Evolutionary conservation across 495 filamentous ascomycete genomes (phyloP).

Genomic region (Cryomyces minteri): DNA sequence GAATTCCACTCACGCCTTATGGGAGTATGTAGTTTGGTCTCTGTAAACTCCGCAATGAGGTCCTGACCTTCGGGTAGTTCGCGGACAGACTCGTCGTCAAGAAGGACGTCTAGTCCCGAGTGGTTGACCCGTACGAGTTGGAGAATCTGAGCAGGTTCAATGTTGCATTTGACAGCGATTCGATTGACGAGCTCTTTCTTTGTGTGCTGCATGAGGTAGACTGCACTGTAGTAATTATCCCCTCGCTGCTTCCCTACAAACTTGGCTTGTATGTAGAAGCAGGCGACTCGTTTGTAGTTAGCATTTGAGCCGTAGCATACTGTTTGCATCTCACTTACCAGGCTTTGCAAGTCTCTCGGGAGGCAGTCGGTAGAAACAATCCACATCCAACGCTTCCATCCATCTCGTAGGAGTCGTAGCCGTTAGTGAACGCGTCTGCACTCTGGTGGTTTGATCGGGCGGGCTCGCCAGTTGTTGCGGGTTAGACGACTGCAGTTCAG

Average conservation of each 20-base stretch:
- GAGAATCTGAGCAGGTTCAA: slow-evolving; percentile 51
- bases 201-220: slow-evolving; percentile 68
- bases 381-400: slow-evolving; percentile 85
- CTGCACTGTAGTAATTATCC: slow-evolving; percentile 59
- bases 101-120: slow-evolving; percentile 59
- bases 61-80: slow-evolving; percentile 82
- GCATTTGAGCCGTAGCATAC: background rate
- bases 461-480: slow-evolving; percentile 23
- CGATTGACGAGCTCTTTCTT: slow-evolving; percentile 47
- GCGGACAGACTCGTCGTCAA: slow-evolving; percentile 79
- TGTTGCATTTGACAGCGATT: slow-evolving; percentile 57
- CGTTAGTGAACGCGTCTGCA: slow-evolving; percentile 23
- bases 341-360: slow-evolving; percentile 52
- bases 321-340: slow-evolving; percentile 24
- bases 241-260: slow-evolving; percentile 30
- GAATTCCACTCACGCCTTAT: slow-evolving; percentile 27
- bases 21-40: slow-evolving; percentile 23
- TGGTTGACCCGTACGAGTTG: slow-evolving; percentile 52
- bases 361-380: slow-evolving; percentile 68
- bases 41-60: slow-evolving; percentile 49
- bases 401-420: slow-evolving; percentile 45
- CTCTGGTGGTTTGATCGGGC: slow-evolving; percentile 32
- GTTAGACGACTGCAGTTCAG: slow-evolving; percentile 22
- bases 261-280: slow-evolving; percentile 61
- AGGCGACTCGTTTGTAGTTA: slow-evolving; percentile 41